These are phyloP conservation scores for Deinandra increscens DNA, from an alignment of 129 eudicot genomes.

Conservation along the genomic window DNA sequence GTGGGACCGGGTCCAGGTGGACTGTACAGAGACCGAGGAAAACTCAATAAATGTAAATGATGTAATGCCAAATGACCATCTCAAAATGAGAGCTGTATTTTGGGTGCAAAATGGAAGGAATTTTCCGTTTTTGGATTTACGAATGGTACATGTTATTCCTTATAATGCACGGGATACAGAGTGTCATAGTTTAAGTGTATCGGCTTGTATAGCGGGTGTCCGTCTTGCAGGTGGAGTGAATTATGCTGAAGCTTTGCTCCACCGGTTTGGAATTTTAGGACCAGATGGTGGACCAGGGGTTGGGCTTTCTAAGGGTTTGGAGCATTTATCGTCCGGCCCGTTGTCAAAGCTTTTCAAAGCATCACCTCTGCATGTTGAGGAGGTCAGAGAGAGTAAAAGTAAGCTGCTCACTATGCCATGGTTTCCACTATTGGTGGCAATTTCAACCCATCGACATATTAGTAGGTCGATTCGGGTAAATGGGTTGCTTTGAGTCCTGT, in stretches of 20 bases:
- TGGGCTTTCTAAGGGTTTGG: slow-evolving; percentile 87
- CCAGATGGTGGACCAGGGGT: slow-evolving; percentile 93
- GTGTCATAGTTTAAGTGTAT: slow-evolving; percentile 81
- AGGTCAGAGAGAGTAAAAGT: slow-evolving; percentile 40
- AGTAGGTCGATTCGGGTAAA: neutral
- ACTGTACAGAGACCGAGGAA: slow-evolving; percentile 63
- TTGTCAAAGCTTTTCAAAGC: slow-evolving; percentile 78
- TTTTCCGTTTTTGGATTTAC: slow-evolving; percentile 61
- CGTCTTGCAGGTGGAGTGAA: slow-evolving; percentile 97
- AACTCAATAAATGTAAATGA: slow-evolving; percentile 34
- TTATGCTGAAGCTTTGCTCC: slow-evolving; percentile 82
- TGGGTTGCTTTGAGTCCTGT: neutral
- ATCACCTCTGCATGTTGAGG: slow-evolving; percentile 52
- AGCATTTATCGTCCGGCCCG: slow-evolving; percentile 80
- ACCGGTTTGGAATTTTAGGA: slow-evolving; percentile 85
- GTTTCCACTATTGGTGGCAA: neutral
- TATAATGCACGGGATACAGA: slow-evolving; percentile 68
- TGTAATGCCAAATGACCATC: slow-evolving; percentile 41
- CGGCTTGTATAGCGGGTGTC: slow-evolving; percentile 85
- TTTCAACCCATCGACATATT: neutral
- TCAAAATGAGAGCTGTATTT: slow-evolving; percentile 74
- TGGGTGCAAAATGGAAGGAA: slow-evolving; percentile 68
- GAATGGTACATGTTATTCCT: slow-evolving; percentile 76
- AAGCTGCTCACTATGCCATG: slow-evolving; percentile 16
- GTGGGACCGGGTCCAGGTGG: slow-evolving; percentile 83